Evolutionary conservation across 2,329 filamentous ascomycete genomes (phyloP).

Genomic region (Claviceps sp.): DNA sequence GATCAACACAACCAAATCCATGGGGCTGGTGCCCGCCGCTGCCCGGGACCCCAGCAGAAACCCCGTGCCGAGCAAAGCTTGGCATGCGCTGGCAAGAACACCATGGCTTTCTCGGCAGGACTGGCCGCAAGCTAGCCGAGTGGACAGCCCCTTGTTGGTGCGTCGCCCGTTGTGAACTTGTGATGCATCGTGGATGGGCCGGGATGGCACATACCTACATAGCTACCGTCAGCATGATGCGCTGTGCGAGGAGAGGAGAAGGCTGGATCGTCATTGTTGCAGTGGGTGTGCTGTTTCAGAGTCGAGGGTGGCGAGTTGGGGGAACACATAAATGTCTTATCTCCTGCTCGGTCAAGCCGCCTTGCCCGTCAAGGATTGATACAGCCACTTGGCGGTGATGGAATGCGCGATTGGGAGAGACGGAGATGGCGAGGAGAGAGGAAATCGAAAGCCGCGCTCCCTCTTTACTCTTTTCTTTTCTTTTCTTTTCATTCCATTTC

Average conservation of each 20-base stretch:
- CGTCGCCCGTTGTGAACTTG: neutral
- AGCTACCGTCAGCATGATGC: neutral
- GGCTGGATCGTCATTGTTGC: neutral
- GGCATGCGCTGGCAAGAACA: constrained; percentile 7
- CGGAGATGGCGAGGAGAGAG: too few species aligned
- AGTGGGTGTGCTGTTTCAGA: neutral
- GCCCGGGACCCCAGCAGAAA: constrained; percentile 1
- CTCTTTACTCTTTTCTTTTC: too few species aligned
- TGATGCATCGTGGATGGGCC: neutral
- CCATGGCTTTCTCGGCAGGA: neutral
- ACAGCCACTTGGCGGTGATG: too few species aligned
- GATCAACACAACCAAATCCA: constrained; percentile 8
- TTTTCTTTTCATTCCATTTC: too few species aligned
- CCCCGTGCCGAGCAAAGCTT: constrained; percentile 10
- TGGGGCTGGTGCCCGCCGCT: neutral
- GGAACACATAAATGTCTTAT: neutral
- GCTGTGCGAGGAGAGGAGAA: neutral
- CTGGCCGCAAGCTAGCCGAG: neutral
- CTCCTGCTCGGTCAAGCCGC: too few species aligned
- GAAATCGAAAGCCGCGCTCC: too few species aligned
- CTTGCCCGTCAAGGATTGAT: too few species aligned
- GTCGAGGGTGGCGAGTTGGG: neutral
- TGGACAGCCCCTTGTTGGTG: neutral
- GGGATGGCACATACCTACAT: neutral
- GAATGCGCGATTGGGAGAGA: too few species aligned